Conservation (phyloP, 2,329 filamentous ascomycete genomes). For the Podosphaera aphanis region DNA sequence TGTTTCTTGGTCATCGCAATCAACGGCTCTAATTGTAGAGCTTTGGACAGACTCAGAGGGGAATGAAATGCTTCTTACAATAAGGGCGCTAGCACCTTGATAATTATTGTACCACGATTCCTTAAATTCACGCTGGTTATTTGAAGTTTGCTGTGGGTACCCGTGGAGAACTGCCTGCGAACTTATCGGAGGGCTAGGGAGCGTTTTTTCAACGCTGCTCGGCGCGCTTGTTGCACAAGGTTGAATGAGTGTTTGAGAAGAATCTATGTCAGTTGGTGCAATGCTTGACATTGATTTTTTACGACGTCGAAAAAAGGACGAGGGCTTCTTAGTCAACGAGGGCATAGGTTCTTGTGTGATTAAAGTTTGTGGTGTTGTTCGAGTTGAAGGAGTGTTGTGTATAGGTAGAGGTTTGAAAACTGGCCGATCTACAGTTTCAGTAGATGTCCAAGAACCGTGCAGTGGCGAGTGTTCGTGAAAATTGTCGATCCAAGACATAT, state of each 20-base stretch:
- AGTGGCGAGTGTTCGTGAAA: slow-evolving; percentile 13
- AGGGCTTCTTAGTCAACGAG: slow-evolving; percentile 63
- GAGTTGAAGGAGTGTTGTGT: slow-evolving; percentile 15
- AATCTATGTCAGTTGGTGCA: slow-evolving; percentile 27
- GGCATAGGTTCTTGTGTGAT: slow-evolving; percentile 12
- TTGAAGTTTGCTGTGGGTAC: slow-evolving; percentile 28
- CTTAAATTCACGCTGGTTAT: slow-evolving; percentile 7
- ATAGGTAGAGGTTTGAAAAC: slow-evolving; percentile 21
- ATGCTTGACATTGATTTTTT: slow-evolving; percentile 69
- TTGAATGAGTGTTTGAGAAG: slow-evolving; percentile 16
- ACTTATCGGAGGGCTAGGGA: slow-evolving; percentile 47
- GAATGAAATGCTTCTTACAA: slow-evolving; percentile 41
- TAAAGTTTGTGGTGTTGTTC: neutral
- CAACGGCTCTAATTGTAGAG: slow-evolving; percentile 45
- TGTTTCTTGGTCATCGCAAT: slow-evolving; percentile 20
- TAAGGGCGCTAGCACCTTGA: slow-evolving; percentile 6
- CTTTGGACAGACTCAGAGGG: slow-evolving; percentile 51
- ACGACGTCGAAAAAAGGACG: slow-evolving; percentile 77
- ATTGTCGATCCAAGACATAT: slow-evolving; percentile 16
- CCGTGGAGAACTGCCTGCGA: slow-evolving; percentile 71
- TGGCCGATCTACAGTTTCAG: slow-evolving; percentile 19
- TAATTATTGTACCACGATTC: slow-evolving; percentile 9
- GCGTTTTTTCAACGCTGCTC: slow-evolving; percentile 7
- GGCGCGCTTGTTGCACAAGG: slow-evolving; percentile 3
- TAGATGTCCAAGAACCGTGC: slow-evolving; percentile 17